Percentiles rank a stretch among this genome's conserved stretches.
Conservation (phyloP, 257 asterid species). For the Scutellaria baicalensis region DNA sequence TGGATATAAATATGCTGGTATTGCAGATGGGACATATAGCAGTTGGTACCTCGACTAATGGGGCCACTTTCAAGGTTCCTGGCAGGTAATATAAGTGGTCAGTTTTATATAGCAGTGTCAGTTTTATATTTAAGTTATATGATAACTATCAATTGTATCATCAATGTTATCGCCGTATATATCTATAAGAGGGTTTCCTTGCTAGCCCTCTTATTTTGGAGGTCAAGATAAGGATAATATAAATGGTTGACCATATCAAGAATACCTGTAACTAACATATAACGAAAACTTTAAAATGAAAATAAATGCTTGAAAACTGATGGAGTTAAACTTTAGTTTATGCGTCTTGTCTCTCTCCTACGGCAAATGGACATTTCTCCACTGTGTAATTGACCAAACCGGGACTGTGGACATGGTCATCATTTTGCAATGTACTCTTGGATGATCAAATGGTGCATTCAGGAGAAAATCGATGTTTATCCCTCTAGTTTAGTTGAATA, state of each 20-base stretch:
- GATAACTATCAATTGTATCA: background rate
- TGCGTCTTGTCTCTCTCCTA: background rate
- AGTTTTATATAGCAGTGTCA: too few species aligned
- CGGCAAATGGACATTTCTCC: background rate
- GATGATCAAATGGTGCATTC: background rate
- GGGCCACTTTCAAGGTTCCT: slow-evolving; percentile 92
- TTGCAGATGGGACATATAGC: slow-evolving; percentile 72
- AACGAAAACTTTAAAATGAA: background rate
- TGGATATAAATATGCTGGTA: background rate
- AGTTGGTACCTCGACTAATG: slow-evolving; percentile 93
- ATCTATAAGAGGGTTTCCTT: background rate
- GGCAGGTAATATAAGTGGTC: slow-evolving; percentile 89
- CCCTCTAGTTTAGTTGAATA: background rate
- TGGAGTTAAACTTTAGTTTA: background rate
- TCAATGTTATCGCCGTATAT: background rate
- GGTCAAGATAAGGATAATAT: background rate
- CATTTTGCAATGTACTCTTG: background rate
- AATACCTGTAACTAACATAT: background rate
- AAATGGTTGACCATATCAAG: background rate
- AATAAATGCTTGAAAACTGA: background rate
- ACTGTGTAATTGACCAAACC: background rate
- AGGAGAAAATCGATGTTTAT: too few species aligned
- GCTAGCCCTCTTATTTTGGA: background rate
- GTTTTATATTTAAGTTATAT: background rate
- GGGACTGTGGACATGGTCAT: background rate